Conservation (phyloP, 192 early-diverging fungal genomes). For the Linnemannia schmuckeri region DNA sequence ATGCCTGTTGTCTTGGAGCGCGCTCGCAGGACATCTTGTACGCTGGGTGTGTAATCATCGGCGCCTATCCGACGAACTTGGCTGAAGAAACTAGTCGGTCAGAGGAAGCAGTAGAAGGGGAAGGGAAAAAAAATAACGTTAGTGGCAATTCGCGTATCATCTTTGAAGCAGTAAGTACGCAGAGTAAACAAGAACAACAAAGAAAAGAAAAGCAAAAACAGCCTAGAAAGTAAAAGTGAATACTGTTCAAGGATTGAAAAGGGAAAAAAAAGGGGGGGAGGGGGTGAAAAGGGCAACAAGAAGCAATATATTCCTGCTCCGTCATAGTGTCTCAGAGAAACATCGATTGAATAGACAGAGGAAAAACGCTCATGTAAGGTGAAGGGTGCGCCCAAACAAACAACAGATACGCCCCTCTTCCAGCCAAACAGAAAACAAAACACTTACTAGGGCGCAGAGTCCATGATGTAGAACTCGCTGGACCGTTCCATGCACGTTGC, state of each 20-base stretch:
- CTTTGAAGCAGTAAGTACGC: slow-evolving; percentile 2
- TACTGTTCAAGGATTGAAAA: not conserved
- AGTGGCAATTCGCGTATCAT: not conserved
- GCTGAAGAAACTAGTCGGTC: slow-evolving; percentile 83
- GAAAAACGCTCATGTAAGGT: not conserved
- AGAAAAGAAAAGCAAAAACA: not conserved
- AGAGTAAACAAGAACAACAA: not conserved
- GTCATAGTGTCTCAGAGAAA: slow-evolving; percentile 5
- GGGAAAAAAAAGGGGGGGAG: not conserved
- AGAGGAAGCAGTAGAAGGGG: not conserved
- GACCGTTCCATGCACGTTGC: slow-evolving; percentile 75
- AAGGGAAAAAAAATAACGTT: not conserved
- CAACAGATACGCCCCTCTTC: not conserved
- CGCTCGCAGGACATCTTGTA: slow-evolving; percentile 93
- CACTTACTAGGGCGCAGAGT: slow-evolving; percentile 90
- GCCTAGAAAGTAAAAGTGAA: not conserved
- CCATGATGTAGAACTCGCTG: slow-evolving; percentile 91
- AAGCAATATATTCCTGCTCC: not conserved
- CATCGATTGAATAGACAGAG: not conserved
- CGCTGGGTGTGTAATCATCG: slow-evolving; percentile 89
- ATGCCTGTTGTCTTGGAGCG: slow-evolving; percentile 98
- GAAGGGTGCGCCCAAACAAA: not conserved
- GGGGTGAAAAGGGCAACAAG: not conserved
- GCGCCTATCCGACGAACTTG: slow-evolving; percentile 87
- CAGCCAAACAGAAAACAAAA: not conserved